A percentile compares a stretch with the other conserved stretches of the same genome.
Evolutionary conservation across 257 asterid genomes (phyloP).

Genomic region (Verbascum thapsus): DNA sequence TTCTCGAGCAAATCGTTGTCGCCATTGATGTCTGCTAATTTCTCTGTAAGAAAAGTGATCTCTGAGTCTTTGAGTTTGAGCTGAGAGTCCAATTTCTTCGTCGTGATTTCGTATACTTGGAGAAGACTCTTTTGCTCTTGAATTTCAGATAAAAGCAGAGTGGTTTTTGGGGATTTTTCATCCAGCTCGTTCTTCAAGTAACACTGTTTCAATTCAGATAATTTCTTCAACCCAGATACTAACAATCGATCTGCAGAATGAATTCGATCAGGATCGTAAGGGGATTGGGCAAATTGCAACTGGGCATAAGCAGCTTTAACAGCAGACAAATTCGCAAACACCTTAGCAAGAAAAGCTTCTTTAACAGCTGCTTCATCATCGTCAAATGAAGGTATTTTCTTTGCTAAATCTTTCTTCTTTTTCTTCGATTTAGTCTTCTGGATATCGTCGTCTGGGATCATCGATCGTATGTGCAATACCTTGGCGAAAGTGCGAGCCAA

Average conservation of each 20-base stretch:
- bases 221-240: constrained; percentile 59
- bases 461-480: constrained; percentile 56
- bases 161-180: constrained; percentile 54
- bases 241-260: constrained; percentile 68
- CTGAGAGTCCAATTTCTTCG: constrained; percentile 71
- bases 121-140: constrained; percentile 67
- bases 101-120: constrained; percentile 58
- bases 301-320: constrained; percentile 81
- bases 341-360: constrained; percentile 73
- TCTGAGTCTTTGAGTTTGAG: constrained; percentile 82
- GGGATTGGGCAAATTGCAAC: constrained; percentile 72
- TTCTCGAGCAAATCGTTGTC: constrained; percentile 65
- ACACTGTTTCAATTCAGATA: constrained; percentile 72
- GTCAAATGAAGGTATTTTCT: constrained; percentile 8
- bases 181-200: constrained; percentile 55
- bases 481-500: constrained; percentile 72
- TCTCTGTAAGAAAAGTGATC: constrained; percentile 70
- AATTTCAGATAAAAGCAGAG: constrained; percentile 53
- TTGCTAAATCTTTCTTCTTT: constrained; percentile 30
- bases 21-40: constrained; percentile 50
- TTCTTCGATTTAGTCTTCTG: constrained; percentile 37
- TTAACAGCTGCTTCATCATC: constrained; percentile 36
- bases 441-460: constrained; percentile 36
- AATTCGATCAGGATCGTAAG: constrained; percentile 82
- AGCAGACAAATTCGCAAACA: constrained; percentile 68